Evolutionary conservation across 2,329 filamentous ascomycete species (phyloP).

Genomic region (Talaromyces pinophilus): DNA sequence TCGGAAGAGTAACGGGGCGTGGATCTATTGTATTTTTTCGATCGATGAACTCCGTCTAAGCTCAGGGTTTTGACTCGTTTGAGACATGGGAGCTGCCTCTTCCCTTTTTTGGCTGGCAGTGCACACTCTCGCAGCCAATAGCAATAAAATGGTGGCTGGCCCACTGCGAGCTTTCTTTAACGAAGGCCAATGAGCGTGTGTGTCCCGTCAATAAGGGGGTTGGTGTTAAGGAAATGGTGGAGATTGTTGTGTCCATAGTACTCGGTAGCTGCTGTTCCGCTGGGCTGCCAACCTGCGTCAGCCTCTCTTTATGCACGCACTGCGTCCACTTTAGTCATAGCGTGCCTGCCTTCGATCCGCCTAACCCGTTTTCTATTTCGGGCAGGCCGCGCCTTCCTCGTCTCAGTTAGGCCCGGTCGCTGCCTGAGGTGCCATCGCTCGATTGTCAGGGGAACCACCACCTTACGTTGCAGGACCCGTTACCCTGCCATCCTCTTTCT

Average conservation of each 20-base stretch:
- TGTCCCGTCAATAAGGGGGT: neutral
- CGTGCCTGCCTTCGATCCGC: constrained; percentile 1
- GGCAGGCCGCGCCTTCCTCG: neutral
- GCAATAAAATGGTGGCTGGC: constrained; percentile 5
- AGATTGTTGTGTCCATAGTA: neutral
- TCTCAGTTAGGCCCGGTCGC: neutral
- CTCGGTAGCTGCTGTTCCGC: too few species aligned
- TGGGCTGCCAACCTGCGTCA: neutral
- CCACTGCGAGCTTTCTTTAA: neutral
- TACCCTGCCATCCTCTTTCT: neutral
- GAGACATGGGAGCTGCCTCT: constrained; percentile 1
- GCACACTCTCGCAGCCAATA: neutral
- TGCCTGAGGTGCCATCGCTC: constrained; percentile 2
- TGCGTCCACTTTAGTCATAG: neutral
- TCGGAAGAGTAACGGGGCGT: constrained; percentile 5
- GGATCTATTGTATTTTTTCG: constrained; percentile 2
- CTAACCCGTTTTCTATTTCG: constrained; percentile 7
- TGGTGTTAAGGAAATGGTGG: neutral
- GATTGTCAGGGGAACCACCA: constrained; percentile 15
- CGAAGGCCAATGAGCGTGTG: constrained; percentile 2
- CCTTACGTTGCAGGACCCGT: neutral
- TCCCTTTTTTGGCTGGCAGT: neutral
- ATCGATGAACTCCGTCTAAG: constrained; percentile 3
- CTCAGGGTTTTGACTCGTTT: constrained; percentile 5
- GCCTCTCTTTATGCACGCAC: neutral